phyloP scores from a whole-genome alignment of 2,329 filamentous ascomycete genomes.

The Calonectria leucothoes region DNA sequence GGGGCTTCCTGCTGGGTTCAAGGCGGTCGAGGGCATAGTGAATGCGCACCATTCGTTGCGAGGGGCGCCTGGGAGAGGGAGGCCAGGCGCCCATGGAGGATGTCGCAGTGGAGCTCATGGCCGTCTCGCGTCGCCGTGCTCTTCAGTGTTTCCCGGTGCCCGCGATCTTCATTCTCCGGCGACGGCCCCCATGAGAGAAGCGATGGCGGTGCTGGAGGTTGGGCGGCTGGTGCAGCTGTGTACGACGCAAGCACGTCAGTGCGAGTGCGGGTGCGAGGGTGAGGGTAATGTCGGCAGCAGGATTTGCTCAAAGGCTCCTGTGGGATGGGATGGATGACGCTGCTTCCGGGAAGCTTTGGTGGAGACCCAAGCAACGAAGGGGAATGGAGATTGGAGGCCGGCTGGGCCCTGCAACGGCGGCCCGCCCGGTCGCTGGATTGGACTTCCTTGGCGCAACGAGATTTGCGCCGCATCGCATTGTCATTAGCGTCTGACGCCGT shows the following conservation, averaged over 20 bases:
- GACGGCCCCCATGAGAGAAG: slow-evolving; percentile 32
- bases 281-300: background rate
- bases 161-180: slow-evolving; percentile 38
- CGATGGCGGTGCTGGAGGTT: background rate
- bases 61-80: slow-evolving; percentile 56
- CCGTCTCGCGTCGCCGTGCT: slow-evolving; percentile 53
- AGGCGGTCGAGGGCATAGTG: background rate
- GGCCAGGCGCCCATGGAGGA: slow-evolving; percentile 52
- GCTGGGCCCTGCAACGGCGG: background rate
- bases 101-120: slow-evolving; percentile 50
- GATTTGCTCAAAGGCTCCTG: background rate
- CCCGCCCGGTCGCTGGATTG: background rate
- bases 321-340: slow-evolving; percentile 11
- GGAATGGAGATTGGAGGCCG: slow-evolving; percentile 14
- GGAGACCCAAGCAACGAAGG: background rate
- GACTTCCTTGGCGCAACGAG: background rate
- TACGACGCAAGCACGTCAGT: background rate
- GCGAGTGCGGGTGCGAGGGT: background rate
- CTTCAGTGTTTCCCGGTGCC: slow-evolving; percentile 33
- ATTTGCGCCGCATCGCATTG: background rate
- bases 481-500: background rate
- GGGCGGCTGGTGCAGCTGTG: background rate
- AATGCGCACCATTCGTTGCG: slow-evolving; percentile 58
- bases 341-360: slow-evolving; percentile 12
- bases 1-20: background rate